Conservation (phyloP, 805 yeast genomes). For the Cyberlindnera mrakii region DNA sequence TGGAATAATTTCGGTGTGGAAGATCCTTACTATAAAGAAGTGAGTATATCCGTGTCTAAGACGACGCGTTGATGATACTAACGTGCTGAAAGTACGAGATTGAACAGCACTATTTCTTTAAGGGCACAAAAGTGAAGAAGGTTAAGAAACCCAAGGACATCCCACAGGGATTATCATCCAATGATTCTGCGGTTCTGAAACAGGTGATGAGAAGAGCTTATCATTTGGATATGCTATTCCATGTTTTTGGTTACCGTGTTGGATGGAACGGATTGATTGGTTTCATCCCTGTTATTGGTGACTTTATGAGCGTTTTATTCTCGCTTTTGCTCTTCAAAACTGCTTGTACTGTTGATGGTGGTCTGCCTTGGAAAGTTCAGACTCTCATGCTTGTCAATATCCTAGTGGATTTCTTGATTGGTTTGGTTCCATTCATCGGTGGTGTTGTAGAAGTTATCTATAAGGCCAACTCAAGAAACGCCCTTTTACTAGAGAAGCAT, state of each 20-base stretch:
- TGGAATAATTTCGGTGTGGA: conserved; percentile 34
- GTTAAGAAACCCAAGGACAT: conserved; percentile 28
- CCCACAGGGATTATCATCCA: conserved; percentile 51
- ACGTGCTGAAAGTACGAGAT: conserved; percentile 14
- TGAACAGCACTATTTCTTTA: conserved; percentile 18
- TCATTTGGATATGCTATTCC: conserved; percentile 61
- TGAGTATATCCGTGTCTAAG: conserved; percentile 12
- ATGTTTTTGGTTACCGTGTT: conserved; percentile 53
- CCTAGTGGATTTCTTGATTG: conserved; percentile 59
- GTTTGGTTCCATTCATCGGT: conserved; percentile 76
- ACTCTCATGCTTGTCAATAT: conserved; percentile 54
- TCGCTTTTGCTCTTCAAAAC: conserved; percentile 37
- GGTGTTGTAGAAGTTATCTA: conserved; percentile 62
- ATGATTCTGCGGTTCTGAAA: conserved; percentile 45
- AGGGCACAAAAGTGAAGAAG: conserved; percentile 15
- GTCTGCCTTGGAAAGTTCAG: conserved; percentile 52
- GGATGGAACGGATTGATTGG: conserved; percentile 71
- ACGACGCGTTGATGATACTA: neutral
- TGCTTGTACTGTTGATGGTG: conserved; percentile 53
- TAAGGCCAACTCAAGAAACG: conserved; percentile 73
- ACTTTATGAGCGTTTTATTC: conserved; percentile 44
- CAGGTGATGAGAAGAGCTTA: conserved; percentile 56
- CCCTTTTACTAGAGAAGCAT: conserved; percentile 53
- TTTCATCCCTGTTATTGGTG: conserved; percentile 64
- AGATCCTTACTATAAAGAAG: conserved; percentile 37